Evolutionary conservation across 2,329 filamentous ascomycete species (phyloP).

Genomic region (Bipolaris oryzae): DNA sequence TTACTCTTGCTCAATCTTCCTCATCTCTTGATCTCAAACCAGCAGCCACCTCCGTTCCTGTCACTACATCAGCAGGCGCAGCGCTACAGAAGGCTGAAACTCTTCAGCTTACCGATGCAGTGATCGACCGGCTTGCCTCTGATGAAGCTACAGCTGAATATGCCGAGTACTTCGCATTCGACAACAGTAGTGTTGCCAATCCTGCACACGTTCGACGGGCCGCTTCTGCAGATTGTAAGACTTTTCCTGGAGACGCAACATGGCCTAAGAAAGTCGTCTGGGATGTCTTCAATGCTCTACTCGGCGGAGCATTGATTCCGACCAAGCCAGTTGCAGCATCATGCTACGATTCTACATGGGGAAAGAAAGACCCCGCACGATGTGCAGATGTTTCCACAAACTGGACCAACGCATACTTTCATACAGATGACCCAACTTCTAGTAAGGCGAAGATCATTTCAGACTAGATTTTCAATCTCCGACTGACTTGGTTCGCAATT

Average conservation of each 20-base stretch:
- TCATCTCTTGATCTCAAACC: neutral
- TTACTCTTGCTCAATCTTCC: constrained; percentile 1
- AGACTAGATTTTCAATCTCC: neutral
- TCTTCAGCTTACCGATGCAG: constrained; percentile 7
- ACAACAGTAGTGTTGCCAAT: neutral
- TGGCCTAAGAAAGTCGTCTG: constrained; percentile 22
- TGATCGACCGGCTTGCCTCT: neutral
- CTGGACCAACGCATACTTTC: constrained; percentile 18
- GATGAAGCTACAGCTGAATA: neutral
- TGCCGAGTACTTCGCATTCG: constrained; percentile 9
- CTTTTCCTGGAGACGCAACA: constrained; percentile 20
- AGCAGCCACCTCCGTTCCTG: constrained; percentile 5
- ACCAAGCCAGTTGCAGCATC: constrained; percentile 24
- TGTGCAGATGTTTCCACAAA: constrained; percentile 17
- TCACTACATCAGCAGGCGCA: constrained; percentile 1
- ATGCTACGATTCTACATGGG: constrained; percentile 26
- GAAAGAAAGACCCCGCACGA: constrained; percentile 6
- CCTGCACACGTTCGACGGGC: neutral
- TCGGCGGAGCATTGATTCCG: constrained; percentile 23
- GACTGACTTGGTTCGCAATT: neutral
- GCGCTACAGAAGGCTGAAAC: constrained; percentile 8
- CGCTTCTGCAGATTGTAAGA: constrained; percentile 18
- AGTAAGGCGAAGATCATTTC: neutral
- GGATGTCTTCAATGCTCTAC: constrained; percentile 20
- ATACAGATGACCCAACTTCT: constrained; percentile 36